Conservation (phyloP, 148 eudicot species). For the Suaeda aralocaspica region DNA sequence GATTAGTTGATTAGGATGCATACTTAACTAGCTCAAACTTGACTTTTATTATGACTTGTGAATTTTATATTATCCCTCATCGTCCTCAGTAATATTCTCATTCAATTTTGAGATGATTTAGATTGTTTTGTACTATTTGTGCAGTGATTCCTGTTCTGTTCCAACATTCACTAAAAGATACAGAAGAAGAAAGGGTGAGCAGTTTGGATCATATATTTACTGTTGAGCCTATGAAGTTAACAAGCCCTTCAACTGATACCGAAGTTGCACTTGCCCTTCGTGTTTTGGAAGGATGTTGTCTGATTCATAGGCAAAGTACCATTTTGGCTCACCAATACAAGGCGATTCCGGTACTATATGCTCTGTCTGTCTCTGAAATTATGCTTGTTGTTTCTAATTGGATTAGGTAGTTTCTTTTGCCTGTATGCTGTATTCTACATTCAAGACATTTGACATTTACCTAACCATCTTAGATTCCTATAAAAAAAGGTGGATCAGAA, state of each 20-base stretch:
- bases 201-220: slow-evolving; percentile 75
- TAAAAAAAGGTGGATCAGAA: background rate
- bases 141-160: slow-evolving; percentile 94
- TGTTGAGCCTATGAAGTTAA: slow-evolving; percentile 73
- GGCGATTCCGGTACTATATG: slow-evolving; percentile 56
- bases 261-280: slow-evolving; percentile 94
- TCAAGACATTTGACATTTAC: too few species aligned
- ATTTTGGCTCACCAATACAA: slow-evolving; percentile 79
- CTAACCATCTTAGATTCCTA: background rate
- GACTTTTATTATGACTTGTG: too few species aligned
- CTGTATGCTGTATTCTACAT: too few species aligned
- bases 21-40: too few species aligned
- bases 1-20: too few species aligned
- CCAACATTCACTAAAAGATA: slow-evolving; percentile 70
- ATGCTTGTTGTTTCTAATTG: background rate
- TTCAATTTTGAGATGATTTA: background rate
- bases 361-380: background rate
- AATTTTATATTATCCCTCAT: too few species aligned
- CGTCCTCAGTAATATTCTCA: background rate
- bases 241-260: slow-evolving; percentile 74
- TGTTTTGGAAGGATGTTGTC: slow-evolving; percentile 94
- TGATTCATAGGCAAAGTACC: slow-evolving; percentile 72
- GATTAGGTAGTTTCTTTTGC: background rate
- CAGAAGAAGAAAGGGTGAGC: slow-evolving; percentile 69
- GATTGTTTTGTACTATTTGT: background rate